Evolutionary conservation across 768 basidiomycete species (phyloP).

Genomic region (Amanita brunnescens): DNA sequence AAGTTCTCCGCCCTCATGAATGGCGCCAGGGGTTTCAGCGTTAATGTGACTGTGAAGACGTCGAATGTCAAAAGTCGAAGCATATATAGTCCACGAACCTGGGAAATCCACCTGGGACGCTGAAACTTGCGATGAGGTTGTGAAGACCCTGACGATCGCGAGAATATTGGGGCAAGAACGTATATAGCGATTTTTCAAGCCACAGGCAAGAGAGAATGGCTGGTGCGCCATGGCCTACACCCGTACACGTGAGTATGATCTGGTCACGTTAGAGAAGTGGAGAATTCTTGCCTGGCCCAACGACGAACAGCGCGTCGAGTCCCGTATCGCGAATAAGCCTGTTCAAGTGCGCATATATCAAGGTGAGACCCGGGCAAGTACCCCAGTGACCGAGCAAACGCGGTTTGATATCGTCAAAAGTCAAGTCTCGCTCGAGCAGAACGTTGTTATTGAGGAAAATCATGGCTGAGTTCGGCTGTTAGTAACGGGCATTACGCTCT

Average conservation of each 20-base stretch:
- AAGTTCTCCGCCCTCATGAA: slow-evolving; percentile 89
- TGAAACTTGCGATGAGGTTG: slow-evolving; percentile 67
- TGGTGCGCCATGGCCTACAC: slow-evolving; percentile 73
- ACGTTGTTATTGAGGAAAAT: slow-evolving; percentile 76
- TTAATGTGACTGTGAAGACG: slow-evolving; percentile 49
- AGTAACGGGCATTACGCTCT: neutral
- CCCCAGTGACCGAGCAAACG: slow-evolving; percentile 83
- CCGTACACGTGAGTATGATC: neutral
- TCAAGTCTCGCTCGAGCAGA: slow-evolving; percentile 51
- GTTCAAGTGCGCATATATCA: slow-evolving; percentile 67
- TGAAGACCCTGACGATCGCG: slow-evolving; percentile 51
- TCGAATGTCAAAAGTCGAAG: neutral
- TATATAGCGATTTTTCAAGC: slow-evolving; percentile 67
- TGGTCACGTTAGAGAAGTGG: too few species aligned
- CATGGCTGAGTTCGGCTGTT: slow-evolving; percentile 44
- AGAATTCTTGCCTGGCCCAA: slow-evolving; percentile 42
- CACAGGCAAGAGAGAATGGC: slow-evolving; percentile 80
- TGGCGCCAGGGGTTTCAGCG: slow-evolving; percentile 80
- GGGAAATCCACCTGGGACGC: slow-evolving; percentile 77
- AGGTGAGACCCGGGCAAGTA: slow-evolving; percentile 68
- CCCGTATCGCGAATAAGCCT: slow-evolving; percentile 50
- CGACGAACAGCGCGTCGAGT: slow-evolving; percentile 64
- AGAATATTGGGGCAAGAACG: slow-evolving; percentile 49
- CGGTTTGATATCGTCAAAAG: slow-evolving; percentile 66
- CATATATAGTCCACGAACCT: slow-evolving; percentile 29